Conservation (phyloP, 306 rosid genomes). For the barrel medic (Medicago truncatula) region DNA sequence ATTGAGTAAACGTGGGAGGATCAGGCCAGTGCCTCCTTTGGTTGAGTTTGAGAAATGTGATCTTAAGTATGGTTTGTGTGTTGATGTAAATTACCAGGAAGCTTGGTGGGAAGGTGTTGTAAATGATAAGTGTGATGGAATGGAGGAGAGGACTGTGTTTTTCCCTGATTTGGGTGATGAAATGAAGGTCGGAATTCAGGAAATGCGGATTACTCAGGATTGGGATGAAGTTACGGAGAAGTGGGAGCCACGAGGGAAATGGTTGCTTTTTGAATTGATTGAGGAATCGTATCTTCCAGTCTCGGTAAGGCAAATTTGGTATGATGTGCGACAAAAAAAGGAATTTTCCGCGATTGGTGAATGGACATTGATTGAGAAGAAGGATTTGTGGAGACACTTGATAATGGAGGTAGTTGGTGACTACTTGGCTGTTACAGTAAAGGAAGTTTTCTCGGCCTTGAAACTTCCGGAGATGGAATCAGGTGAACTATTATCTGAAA, state of each 20-base stretch:
- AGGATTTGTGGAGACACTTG: conserved; percentile 64
- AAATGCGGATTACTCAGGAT: conserved; percentile 68
- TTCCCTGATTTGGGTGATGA: conserved; percentile 91
- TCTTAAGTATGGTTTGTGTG: conserved; percentile 74
- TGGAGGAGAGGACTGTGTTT: conserved; percentile 61
- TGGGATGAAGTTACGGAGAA: conserved; percentile 67
- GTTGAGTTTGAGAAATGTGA: conserved; percentile 34
- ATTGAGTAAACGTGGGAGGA: conserved; percentile 44
- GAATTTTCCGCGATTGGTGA: conserved; percentile 57
- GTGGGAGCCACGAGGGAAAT: conserved; percentile 71
- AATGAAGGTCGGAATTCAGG: conserved; percentile 46
- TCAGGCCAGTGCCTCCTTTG: conserved; percentile 74
- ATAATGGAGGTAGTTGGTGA: conserved; percentile 60
- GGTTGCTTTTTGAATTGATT: conserved; percentile 78
- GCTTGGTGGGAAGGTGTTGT: conserved; percentile 99
- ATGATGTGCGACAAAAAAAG: conserved; percentile 55
- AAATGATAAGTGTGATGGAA: conserved; percentile 68
- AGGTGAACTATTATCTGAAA: conserved; percentile 31
- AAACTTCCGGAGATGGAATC: conserved; percentile 47
- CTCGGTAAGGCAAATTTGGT: conserved; percentile 88
- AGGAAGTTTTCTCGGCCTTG: conserved; percentile 46
- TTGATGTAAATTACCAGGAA: conserved; percentile 68
- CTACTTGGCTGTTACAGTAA: conserved; percentile 45
- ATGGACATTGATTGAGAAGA: conserved; percentile 67
- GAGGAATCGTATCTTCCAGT: conserved; percentile 61